Base-by-base conservation (phyloP, 2,329 filamentous ascomycete species). In the Arthrinium phaeospermum region DNA sequence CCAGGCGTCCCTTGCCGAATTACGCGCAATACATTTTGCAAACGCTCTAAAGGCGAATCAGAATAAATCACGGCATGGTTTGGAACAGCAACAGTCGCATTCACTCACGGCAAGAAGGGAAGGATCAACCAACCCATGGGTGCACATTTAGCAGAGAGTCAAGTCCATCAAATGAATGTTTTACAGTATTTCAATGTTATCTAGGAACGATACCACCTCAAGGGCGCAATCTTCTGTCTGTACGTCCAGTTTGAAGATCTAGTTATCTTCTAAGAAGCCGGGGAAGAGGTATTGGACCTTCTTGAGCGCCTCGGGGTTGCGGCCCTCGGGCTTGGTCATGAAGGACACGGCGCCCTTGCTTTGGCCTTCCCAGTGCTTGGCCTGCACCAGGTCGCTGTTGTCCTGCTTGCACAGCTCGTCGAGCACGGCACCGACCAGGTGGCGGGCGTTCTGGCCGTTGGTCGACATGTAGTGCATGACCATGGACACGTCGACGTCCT, bases 401-500 rank as follows among this genome's bases (percentile, higher is more conserved):
- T 96, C 93, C 73, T 93, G 88, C 80, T 93, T 92, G 78, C 90
- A 91, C 77, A 98, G 87, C 83, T 95, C 92, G 82, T 98, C 94
- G 71, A 99, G 86, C 64, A 98, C 95, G 45, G 93, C 94, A 47
- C 91, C 94, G 46, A 99, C 92, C 72, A 98, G 92, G 70, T 91
- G 88, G 81, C 92, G 92, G 46, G 96, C 96, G 80, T 98, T 99
- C 80, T 92, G 88, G 70, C 93, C 89, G 83, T 99, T 99, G 76
- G 94, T 93, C 81, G 93, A 92, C 96, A 99, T 99, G 84, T 97
- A 94, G 74, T 91, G 93, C 91, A 98, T 94, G 71, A 99, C 96
- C 93, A 98, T 97, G 83, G 95, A 94, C 30, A 99, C 96, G 74
- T 95, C 95, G 74, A 99, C 96, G 75, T 93, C 94, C 72, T 91